Base-by-base conservation (phyloP, 371 early-diverging fungal genomes). In the Mortierella sp. region DNA sequence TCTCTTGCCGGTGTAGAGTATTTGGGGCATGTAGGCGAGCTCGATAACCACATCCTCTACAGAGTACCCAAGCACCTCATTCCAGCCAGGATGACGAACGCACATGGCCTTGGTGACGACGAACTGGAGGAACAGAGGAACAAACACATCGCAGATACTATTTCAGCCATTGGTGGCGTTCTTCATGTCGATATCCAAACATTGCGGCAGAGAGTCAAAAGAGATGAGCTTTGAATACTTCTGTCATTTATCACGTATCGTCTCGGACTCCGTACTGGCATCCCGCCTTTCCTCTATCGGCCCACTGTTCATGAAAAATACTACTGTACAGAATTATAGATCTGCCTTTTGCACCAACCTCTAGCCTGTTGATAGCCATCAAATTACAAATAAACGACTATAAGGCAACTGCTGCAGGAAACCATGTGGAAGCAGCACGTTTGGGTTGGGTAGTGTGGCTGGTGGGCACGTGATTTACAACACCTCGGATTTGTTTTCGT, bases 11-110 rank as follows among this genome's bases (percentile, higher is more conserved):
- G 66, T 4, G 56, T 76, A 15, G 78, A 76, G 48, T 76, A 57
- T 19, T 12, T 76, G n/a, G 78, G 78, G 7, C 62, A 64, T 21
- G 59, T 76, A 17, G 78, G 70, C 2, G 56, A 64, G n/a, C 64
- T 76, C 24, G 44, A 56, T 12, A 65, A 76, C 59, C 78, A 76
- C 30, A 61, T 76, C 23, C 62, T 76, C 61, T 76, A 69, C 42
- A 50, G 78, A 17, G 53, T 64, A 9, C 50, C 70, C 32, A 76
- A 65, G 47, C 43, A 31, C 3, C 54, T 39, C 7, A 23, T 34
- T 15, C 1, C 31, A 50, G 8, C 31, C 14, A 31, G 21, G 19
- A 21, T 11, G 26, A n/a, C 43, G 21, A 27, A 7, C 4, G 15
- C 14, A 31, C 19, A 14, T 49, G 12, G 15, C 47, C 14, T 9